Evolutionary conservation across 495 filamentous ascomycete species (phyloP), one percentile per base, ranked within the genome.

Genomic region (Neurospora sp.): DNA sequence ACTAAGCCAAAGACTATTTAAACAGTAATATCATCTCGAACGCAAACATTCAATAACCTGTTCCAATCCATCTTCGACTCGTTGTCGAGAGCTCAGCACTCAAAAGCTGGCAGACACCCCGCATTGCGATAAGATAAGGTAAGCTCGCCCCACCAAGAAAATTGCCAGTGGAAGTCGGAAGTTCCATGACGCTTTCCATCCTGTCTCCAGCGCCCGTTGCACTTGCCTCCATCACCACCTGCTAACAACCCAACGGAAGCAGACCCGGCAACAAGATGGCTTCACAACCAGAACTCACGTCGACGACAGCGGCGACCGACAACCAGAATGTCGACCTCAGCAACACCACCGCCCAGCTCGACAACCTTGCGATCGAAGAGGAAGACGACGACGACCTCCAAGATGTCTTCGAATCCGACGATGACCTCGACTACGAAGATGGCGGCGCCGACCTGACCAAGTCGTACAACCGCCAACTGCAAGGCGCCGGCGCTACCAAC

Each of bases 391-490:
- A 82, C 61, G 82, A 83, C 27, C 76, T 84, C 4, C 82, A 85
- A 27, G 88, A 89, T 27, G 81, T 87, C 27, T 87, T 88, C 69
- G 84, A 86, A 70, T 65, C 53, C 14, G 90, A 91, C 27, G 83
- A 88, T n/a, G 86, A 88, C 69, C 77, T 89, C 6, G 87, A 90
- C 44, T 84, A 86, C 65, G 88, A 89, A 44, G 88, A 91, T 7
- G 85, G 87, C 2, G 89, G 92, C 71, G 81, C 85, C 42, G 92
- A 97, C 79, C 88, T 94, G 53, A 93, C 94, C 46, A 96, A 97
- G 81, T 88, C 90, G 37, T 97, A 97, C 84, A 99, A 97, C 80
- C 93, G 94, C 71, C 93, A 96, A 78, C 86, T 89, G 81, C 89
- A 80, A 79, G 80, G 27, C 53, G 53, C 53, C 42, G 5, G 2